Evolutionary conservation across 495 filamentous ascomycete genomes (phyloP), one percentile per base, ranked within the genome.

Genomic region (Friedmanniomyces simplex): DNA sequence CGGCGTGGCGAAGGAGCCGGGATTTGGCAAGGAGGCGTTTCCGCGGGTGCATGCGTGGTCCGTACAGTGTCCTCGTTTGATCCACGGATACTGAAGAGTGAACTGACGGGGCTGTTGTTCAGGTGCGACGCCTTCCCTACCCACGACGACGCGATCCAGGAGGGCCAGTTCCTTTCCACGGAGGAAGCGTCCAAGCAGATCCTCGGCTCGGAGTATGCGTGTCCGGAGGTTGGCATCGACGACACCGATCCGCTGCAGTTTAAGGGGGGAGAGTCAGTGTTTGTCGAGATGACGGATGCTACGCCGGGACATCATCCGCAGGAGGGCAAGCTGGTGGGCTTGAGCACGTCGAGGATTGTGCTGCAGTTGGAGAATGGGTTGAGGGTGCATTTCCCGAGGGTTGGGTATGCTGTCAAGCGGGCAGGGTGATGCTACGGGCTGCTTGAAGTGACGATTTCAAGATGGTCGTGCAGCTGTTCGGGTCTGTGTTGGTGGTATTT

Each of bases 1-100:
- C 21, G 39, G 47, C 8, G 52, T 63, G 32, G 53, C 49, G 20
- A 61, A 61, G 57, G 61, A 61, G 58, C 50, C 28, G 0, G 61
- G 61, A 8, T 57, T 63, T 46, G 53, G 30, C 24, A 50, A 56
- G 46, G 26, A 55, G 41, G 46, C 37, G 8, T 63, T 51, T 36
- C 61, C 61, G 0, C 61, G 52, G 37, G 32, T 57, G n/a, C 55
- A 58, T 45, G 21, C 16, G n/a, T 58, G 55, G 55, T 54, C 16
- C 7, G 32, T 49, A 21, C 28, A 32, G 28, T 32, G 10, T 10
- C 10, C 10, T 32, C 28, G n/a, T 32, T 25, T 10, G 46, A 5
- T 43, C 39, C 18, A n/a, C 2, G 14, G 14, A 20, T n/a, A 3
- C 14, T 16, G 39, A 5, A 16, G 13, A 43, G 4, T 22, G n/a